A percentile compares a stretch with the other conserved stretches of the same genome.
phyloP scores from a whole-genome alignment of 805 yeast genomes.

The Nakazawaea peltata region DNA sequence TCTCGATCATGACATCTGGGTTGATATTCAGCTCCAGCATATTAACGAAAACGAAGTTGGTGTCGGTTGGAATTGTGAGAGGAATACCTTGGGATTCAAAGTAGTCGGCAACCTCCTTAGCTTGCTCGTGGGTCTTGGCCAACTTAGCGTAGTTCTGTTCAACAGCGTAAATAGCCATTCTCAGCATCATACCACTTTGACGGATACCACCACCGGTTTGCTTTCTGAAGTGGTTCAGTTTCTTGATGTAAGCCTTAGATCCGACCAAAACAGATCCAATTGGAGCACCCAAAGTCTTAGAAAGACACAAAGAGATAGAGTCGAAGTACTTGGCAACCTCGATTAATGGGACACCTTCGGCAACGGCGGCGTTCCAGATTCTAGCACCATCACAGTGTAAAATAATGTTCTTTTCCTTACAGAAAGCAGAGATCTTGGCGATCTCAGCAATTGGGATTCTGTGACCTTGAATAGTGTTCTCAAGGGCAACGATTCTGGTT shows the following conservation, averaged over 20 bases:
- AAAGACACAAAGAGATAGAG: constrained; percentile 77
- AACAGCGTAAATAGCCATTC: constrained; percentile 74
- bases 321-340: constrained; percentile 76
- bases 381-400: constrained; percentile 93
- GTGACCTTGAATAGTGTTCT: constrained; percentile 82
- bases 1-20: constrained; percentile 40
- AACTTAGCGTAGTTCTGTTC: constrained; percentile 57
- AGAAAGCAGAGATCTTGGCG: constrained; percentile 59
- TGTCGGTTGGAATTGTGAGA: constrained; percentile 65
- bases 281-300: constrained; percentile 90
- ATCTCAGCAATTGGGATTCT: constrained; percentile 75
- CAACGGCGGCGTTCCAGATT: constrained; percentile 78
- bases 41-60: constrained; percentile 78
- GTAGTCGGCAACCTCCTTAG: constrained; percentile 41
- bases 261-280: constrained; percentile 86
- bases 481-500: constrained; percentile 73
- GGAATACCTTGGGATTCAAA: constrained; percentile 45
- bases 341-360: constrained; percentile 54
- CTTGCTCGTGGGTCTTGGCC: constrained; percentile 37
- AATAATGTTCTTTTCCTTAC: constrained; percentile 45
- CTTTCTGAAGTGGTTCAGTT: constrained; percentile 78
- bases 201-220: constrained; percentile 92
- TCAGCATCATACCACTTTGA: constrained; percentile 73
- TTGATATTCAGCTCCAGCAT: constrained; percentile 42
- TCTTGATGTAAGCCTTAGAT: constrained; percentile 41